Percentiles rank a stretch among this genome's conserved stretches.
These are phyloP conservation scores for Komagataella pseudopastoris DNA, from an alignment of 805 yeast genomes.

Conservation along the genomic window DNA sequence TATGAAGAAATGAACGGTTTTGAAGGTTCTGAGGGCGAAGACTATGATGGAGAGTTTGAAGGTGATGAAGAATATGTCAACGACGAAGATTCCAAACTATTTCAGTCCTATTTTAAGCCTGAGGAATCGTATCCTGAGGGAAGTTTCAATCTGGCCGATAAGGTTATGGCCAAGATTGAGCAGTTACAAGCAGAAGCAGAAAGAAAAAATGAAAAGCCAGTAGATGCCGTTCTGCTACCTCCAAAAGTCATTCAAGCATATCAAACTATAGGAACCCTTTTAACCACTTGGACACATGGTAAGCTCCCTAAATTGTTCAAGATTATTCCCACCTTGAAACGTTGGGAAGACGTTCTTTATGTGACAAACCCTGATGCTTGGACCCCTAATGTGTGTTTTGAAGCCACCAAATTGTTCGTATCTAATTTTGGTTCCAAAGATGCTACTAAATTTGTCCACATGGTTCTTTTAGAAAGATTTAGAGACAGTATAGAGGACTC, in stretches of 20 bases:
- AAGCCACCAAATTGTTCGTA: conserved; percentile 89
- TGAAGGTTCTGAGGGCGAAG: conserved; percentile 21
- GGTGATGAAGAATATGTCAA: conserved; percentile 47
- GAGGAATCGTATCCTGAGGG: conserved; percentile 17
- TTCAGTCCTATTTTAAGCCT: conserved; percentile 56
- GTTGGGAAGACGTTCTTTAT: conserved; percentile 91
- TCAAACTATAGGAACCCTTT: conserved; percentile 77
- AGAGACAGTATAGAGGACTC: conserved; percentile 58
- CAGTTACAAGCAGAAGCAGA: conserved; percentile 25
- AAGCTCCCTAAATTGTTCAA: conserved; percentile 94
- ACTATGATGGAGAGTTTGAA: conserved; percentile 33
- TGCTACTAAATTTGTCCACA: conserved; percentile 70
- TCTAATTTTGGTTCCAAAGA: conserved; percentile 80
- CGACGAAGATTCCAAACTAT: conserved; percentile 73
- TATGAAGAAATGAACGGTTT: conserved; percentile 13
- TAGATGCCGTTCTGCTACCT: conserved; percentile 76
- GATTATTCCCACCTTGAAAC: conserved; percentile 80
- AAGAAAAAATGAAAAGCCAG: conserved; percentile 22
- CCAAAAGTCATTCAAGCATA: conserved; percentile 95
- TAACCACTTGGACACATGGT: conserved; percentile 87
- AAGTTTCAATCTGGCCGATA: conserved; percentile 73
- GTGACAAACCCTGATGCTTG: conserved; percentile 88
- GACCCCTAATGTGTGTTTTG: conserved; percentile 92
- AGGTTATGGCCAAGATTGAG: conserved; percentile 79
- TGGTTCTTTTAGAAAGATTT: conserved; percentile 58